These are phyloP conservation scores for Rhododendron kiyosumense DNA, from an alignment of 148 eudicot genomes.

Conservation along the genomic window DNA sequence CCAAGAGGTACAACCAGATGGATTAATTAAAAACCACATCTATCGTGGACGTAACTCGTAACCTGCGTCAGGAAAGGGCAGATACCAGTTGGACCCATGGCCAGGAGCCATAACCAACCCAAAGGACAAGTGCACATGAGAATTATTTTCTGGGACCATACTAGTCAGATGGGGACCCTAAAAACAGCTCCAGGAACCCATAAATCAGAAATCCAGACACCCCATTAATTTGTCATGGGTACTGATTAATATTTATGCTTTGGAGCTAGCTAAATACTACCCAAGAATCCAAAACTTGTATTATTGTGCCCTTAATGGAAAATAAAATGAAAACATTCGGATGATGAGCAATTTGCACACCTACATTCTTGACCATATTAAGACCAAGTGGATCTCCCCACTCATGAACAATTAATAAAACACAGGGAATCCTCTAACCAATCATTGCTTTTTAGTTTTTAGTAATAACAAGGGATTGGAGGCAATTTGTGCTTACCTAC, in stretches of 20 bases:
- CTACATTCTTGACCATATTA: not conserved
- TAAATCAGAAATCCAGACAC: not conserved
- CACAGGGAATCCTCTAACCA: not conserved
- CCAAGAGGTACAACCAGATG: too few relatives aligned
- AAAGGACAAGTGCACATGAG: slow-evolving; percentile 9
- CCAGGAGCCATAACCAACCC: not conserved
- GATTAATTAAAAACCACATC: too few relatives aligned
- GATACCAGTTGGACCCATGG: not conserved
- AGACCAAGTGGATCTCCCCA: not conserved
- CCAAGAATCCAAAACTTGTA: not conserved
- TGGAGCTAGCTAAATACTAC: not conserved
- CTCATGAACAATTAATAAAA: not conserved
- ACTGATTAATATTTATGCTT: not conserved
- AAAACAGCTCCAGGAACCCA: not conserved
- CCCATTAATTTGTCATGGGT: not conserved
- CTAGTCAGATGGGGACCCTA: not conserved
- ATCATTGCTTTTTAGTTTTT: not conserved
- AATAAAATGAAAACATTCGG: not conserved
- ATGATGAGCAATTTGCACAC: not conserved
- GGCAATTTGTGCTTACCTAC: not conserved
- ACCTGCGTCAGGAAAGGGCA: not conserved
- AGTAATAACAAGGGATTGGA: not conserved
- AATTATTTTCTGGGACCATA: not conserved
- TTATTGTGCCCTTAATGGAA: not conserved
- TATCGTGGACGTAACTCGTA: not conserved